Evolutionary conservation across 805 yeast species (phyloP), one percentile per base, ranked within the genome.

Genomic region (Candida ficus): DNA sequence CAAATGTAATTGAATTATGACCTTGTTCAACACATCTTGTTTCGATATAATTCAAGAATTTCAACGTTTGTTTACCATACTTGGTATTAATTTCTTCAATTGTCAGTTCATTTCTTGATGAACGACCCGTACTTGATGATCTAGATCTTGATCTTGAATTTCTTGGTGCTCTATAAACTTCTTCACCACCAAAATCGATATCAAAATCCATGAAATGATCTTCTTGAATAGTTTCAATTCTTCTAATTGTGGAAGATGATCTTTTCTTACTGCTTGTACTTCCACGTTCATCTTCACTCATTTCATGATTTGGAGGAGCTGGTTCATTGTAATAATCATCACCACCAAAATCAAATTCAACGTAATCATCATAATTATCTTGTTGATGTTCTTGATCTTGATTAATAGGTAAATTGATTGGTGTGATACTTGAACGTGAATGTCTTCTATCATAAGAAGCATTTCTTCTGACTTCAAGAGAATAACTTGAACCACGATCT

Each of bases 401-500:
- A n/a, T 37, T 28, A 4, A 49, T 19, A 8, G 45, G 46, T 20
- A 53, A 21, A 10, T 50, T 35, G 7, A 54, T 17, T 2, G 52
- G 48, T n/a, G 51, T 25, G 16, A 54, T 39, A 25, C 57, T 52
- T 3, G 47, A 49, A 12, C 60, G 31, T 2, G 60, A 55, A 14
- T 46, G 35, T 33, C 57, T 48, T 47, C 58, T 51, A 11, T 54
- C 39, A 3, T 17, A 11, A 4, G 60, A 54, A 3, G 35, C 32
- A 30, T 54, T 50, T 50, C 60, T 49, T 35, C 45, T 48, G 4
- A 45, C 38, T 35, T 56, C 60, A 29, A 55, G 44, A 0, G 60
- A 55, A 13, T 41, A 45, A 30, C 51, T 44, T 4, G 56, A 52
- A 30, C 57, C 53, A 43, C 53, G 46, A 33, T 50, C 43, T 34